A percentile compares a stretch with the other conserved stretches of the same genome.
Evolutionary conservation across 768 basidiomycete genomes (phyloP).

Genomic region (Trametes meyenii): DNA sequence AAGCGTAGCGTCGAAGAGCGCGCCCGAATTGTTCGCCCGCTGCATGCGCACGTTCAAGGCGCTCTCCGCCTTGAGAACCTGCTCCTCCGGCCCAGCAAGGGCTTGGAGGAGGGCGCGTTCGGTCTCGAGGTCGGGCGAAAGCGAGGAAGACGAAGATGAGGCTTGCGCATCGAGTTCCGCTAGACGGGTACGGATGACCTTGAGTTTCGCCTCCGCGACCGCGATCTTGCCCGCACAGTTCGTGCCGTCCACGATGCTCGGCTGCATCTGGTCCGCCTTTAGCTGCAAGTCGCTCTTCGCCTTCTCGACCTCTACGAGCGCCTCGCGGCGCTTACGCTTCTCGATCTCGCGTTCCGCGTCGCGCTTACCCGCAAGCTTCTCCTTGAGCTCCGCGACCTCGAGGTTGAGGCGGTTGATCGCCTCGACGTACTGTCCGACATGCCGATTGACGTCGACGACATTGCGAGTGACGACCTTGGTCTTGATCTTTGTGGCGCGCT

Average conservation of each 20-base stretch:
- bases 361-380: slow-evolving; percentile 76
- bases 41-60: slow-evolving; percentile 58
- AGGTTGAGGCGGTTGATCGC: slow-evolving; percentile 87
- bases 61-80: slow-evolving; percentile 60
- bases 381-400: slow-evolving; percentile 85
- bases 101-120: slow-evolving; percentile 71
- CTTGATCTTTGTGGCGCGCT: slow-evolving; percentile 97
- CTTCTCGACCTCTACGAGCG: slow-evolving; percentile 70
- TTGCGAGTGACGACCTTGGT: slow-evolving; percentile 96
- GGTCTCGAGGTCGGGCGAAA: slow-evolving; percentile 65
- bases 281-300: slow-evolving; percentile 71
- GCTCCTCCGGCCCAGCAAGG: slow-evolving; percentile 72
- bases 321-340: slow-evolving; percentile 71
- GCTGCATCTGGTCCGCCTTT: slow-evolving; percentile 72
- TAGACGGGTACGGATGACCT: slow-evolving; percentile 63
- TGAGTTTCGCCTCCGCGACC: slow-evolving; percentile 71
- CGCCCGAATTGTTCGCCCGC: slow-evolving; percentile 71
- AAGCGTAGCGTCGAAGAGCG: slow-evolving; percentile 86
- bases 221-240: slow-evolving; percentile 69
- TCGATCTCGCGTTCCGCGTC: slow-evolving; percentile 61
- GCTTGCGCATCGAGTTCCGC: slow-evolving; percentile 53
- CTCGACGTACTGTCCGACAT: slow-evolving; percentile 94
- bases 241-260: slow-evolving; percentile 76
- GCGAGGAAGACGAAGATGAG: slow-evolving; percentile 36
- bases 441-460: slow-evolving; percentile 91